Evolutionary conservation across 2,329 filamentous ascomycete species (phyloP).

Genomic region (Nakataea oryzae): DNA sequence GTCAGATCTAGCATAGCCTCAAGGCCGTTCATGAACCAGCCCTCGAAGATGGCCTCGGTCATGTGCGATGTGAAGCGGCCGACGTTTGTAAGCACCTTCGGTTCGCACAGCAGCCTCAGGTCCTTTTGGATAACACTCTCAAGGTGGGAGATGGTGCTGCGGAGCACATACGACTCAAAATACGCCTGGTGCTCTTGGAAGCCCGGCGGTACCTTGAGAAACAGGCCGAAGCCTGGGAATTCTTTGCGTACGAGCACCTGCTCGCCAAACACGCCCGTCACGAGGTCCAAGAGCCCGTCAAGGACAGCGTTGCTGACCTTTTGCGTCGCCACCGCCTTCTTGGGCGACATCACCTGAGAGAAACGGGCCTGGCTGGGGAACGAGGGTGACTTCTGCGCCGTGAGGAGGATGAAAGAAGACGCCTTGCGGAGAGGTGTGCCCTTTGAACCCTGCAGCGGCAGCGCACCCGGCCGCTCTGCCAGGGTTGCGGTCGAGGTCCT

Average conservation of each 20-base stretch:
- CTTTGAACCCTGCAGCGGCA: constrained; percentile 28
- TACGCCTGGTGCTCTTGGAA: constrained; percentile 92
- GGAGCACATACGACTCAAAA: constrained; percentile 83
- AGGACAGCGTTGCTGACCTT: constrained; percentile 59
- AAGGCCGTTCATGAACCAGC: constrained; percentile 88
- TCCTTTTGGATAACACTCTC: constrained; percentile 60
- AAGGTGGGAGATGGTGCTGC: constrained; percentile 62
- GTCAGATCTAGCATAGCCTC: constrained; percentile 77
- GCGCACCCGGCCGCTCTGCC: constrained; percentile 24
- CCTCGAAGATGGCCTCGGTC: constrained; percentile 85
- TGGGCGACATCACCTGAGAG: constrained; percentile 50
- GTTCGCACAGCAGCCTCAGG: constrained; percentile 60
- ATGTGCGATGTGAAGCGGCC: constrained; percentile 72
- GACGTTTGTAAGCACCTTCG: constrained; percentile 77
- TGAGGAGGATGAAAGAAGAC: constrained; percentile 86
- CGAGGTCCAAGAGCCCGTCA: constrained; percentile 66
- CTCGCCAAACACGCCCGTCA: constrained; percentile 73
- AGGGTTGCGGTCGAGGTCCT: constrained; percentile 53
- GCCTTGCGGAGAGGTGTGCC: constrained; percentile 63
- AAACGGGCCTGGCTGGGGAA: constrained; percentile 51
- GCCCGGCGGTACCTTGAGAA: constrained; percentile 79
- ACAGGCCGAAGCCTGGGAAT: constrained; percentile 78
- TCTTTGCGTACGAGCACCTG: constrained; percentile 82
- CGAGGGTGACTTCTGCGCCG: constrained; percentile 52
- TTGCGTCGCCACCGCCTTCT: constrained; percentile 36